A percentile compares a stretch with the other conserved stretches of the same genome.
Conservation (phyloP, 192 early-diverging fungal species). For the Rhizophagus prolifer region DNA sequence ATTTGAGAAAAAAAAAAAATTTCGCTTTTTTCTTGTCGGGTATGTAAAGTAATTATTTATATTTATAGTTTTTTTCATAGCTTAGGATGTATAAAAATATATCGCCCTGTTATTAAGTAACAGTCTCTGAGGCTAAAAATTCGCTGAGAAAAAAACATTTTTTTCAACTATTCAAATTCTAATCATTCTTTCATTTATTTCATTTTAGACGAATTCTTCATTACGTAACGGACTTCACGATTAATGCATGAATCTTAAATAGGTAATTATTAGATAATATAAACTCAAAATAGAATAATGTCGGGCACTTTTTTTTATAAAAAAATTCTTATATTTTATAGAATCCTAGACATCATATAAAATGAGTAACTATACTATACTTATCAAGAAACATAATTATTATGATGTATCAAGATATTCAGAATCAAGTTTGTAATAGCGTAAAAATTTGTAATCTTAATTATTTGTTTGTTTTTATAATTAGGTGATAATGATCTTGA, state of each 20-base stretch:
- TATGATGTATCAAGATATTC: neutral
- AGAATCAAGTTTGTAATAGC: neutral
- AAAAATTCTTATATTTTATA: neutral
- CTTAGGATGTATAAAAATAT: neutral
- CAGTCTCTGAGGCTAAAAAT: neutral
- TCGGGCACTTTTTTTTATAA: too few species aligned
- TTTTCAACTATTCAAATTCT: neutral
- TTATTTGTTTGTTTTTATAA: neutral
- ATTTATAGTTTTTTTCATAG: neutral
- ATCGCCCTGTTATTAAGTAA: neutral
- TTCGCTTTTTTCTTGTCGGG: too few species aligned
- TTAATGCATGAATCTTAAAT: too few species aligned
- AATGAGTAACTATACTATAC: neutral
- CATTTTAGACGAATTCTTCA: neutral
- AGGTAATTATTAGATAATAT: too few species aligned
- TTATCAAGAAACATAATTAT: neutral
- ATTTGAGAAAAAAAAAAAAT: too few species aligned
- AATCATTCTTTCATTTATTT: neutral
- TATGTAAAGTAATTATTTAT: too few species aligned
- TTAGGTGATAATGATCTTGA: neutral
- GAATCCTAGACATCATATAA: too few species aligned
- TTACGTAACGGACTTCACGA: too few species aligned
- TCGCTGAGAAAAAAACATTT: neutral
- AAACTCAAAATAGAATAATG: too few species aligned
- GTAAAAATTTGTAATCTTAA: neutral